Base-by-base conservation (phyloP, 345 rosid species). In the Leavenworthia alabamica region DNA sequence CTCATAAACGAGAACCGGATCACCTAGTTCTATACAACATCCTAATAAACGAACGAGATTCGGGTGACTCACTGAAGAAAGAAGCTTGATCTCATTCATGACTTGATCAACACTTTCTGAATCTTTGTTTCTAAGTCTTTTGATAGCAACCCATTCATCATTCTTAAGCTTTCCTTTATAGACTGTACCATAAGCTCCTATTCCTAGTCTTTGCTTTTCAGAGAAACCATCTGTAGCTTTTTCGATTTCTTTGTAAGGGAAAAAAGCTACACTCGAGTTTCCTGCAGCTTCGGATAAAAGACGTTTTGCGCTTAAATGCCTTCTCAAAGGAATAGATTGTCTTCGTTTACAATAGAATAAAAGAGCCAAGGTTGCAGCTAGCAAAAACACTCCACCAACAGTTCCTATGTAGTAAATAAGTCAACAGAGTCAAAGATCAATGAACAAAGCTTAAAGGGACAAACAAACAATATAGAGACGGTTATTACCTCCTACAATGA, bases 181-280 rank as follows among this genome's bases (percentile, higher is more conserved):
- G 20, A 92, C 98, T 2, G 96, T 92, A 29, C 98, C 98, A 22
- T 89, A 92, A 12, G 98, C 98, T 43, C 98, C 98, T 23, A 77
- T 85, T 67, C 98, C 98, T 31, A 89, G 75, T 73, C 82, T 81
- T 29, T 85, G 95, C 51, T 71, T 79, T 15, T 89, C 93, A 1
- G 85, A 68, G 79, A 92, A 92, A 59, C 86, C 73, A 52, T 49
- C 67, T 1, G 96, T 92, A 3, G 98, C 90, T 77, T 69, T 86
- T 49, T 81, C 95, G 2, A 92, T 85, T 46, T 92, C 96, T 73
- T 77, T 85, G 77, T 75, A 86, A 5, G 77, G 73, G 60, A 77
- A 85, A 49, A 83, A 80, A 0, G 90, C 86, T 23, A 92, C 80
- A 55, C 87, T 83, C 2, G 78, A 79, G 83, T 75, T 89, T 33